These are phyloP conservation scores for Neonectria hederae DNA, from an alignment of 2,329 filamentous ascomycete genomes.

Conservation along the genomic window DNA sequence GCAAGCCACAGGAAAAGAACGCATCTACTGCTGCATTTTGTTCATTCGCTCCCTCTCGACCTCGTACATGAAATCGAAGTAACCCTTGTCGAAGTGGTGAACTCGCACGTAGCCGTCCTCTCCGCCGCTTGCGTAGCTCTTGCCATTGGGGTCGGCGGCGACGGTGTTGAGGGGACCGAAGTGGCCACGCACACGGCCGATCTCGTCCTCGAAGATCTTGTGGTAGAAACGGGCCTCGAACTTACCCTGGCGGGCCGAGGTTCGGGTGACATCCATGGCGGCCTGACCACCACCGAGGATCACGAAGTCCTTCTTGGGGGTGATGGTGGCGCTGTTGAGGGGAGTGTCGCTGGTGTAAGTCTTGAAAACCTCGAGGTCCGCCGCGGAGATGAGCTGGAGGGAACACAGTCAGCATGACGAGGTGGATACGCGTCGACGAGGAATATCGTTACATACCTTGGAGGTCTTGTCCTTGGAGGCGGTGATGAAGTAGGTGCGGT, in stretches of 20 bases:
- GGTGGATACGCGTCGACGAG: neutral
- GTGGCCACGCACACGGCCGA: slow-evolving; percentile 94
- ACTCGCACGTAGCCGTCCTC: slow-evolving; percentile 99
- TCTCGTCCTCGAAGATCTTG: slow-evolving; percentile 99
- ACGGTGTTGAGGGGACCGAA: slow-evolving; percentile 98
- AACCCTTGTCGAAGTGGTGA: slow-evolving; percentile 98
- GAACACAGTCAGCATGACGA: slow-evolving; percentile 22
- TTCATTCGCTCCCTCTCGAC: slow-evolving; percentile 85
- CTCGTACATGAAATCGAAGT: slow-evolving; percentile 99
- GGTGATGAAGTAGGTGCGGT: slow-evolving; percentile 98
- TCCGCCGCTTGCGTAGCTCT: slow-evolving; percentile 92
- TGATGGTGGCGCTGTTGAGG: slow-evolving; percentile 94
- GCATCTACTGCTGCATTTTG: slow-evolving; percentile 48
- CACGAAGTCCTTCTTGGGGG: slow-evolving; percentile 95
- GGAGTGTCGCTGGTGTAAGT: slow-evolving; percentile 92
- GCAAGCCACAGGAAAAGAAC: slow-evolving; percentile 53
- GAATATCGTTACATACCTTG: slow-evolving; percentile 66
- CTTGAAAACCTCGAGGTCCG: slow-evolving; percentile 91
- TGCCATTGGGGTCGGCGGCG: slow-evolving; percentile 89
- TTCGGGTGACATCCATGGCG: slow-evolving; percentile 98
- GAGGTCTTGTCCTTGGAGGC: slow-evolving; percentile 97
- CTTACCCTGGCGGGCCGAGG: slow-evolving; percentile 93
- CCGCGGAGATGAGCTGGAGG: slow-evolving; percentile 77
- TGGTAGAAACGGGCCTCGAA: slow-evolving; percentile 99
- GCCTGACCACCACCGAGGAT: slow-evolving; percentile 98